These are phyloP conservation scores for Alternaria gaisen DNA, from an alignment of 2,329 filamentous ascomycete genomes.

Conservation along the genomic window DNA sequence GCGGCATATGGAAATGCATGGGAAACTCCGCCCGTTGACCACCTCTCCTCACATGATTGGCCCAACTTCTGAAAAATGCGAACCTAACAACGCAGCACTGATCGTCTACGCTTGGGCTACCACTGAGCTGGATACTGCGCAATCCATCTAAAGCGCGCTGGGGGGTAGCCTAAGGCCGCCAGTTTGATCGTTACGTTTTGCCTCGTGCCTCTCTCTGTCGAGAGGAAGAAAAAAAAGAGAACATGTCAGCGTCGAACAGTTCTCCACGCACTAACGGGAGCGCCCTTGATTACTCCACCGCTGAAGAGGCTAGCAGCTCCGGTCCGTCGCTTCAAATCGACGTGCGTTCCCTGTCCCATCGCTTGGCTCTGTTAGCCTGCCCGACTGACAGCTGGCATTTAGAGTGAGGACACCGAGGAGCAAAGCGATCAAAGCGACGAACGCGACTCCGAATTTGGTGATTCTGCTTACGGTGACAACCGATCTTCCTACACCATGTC, in stretches of 20 bases:
- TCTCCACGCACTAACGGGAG: slow-evolving; percentile 3
- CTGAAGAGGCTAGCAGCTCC: slow-evolving; percentile 34
- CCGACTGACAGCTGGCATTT: slow-evolving; percentile 21
- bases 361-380: slow-evolving; percentile 10
- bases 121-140: slow-evolving; percentile 11
- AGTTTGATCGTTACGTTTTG: background rate
- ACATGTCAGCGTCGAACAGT: slow-evolving; percentile 9
- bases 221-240: background rate
- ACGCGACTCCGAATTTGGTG: slow-evolving; percentile 40
- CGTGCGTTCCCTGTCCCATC: slow-evolving; percentile 24
- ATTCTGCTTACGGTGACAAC: slow-evolving; percentile 18
- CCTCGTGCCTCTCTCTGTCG: background rate
- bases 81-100: slow-evolving; percentile 17
- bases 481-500: slow-evolving; percentile 39
- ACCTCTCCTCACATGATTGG: slow-evolving; percentile 17
- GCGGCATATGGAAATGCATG: slow-evolving; percentile 12
- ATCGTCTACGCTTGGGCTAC: slow-evolving; percentile 18
- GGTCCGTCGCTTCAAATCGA: slow-evolving; percentile 41
- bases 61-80: slow-evolving; percentile 8
- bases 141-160: slow-evolving; percentile 12
- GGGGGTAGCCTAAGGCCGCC: background rate
- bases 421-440: slow-evolving; percentile 41
- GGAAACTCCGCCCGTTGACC: slow-evolving; percentile 6
- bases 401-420: slow-evolving; percentile 7
- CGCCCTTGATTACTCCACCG: slow-evolving; percentile 5